Evolutionary conservation across 108 stramenopile species (phyloP).

Genomic region (Chaetoceros tenuissimus): DNA sequence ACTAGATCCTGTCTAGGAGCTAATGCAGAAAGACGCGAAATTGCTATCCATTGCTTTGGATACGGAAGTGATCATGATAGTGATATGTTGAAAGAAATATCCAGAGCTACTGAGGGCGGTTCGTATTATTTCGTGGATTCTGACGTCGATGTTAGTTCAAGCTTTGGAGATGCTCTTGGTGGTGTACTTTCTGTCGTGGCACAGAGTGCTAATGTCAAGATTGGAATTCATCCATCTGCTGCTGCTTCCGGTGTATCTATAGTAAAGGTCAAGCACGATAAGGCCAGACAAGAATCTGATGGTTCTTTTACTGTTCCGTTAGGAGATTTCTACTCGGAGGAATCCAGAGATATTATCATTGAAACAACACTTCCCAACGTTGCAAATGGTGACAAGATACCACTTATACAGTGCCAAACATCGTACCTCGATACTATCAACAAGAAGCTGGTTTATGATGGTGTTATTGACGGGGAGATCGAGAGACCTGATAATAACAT

Average conservation of each 20-base stretch:
- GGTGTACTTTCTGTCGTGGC: conserved; percentile 54
- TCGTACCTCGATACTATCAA: not conserved
- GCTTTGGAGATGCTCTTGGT: conserved; percentile 65
- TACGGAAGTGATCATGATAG: conserved; percentile 50
- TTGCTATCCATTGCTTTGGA: conserved; percentile 50
- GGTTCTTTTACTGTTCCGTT: conserved; percentile 26
- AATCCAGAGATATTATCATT: conserved; percentile 14
- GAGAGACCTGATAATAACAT: not conserved
- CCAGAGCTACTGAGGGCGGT: conserved; percentile 29
- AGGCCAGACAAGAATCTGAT: conserved; percentile 14
- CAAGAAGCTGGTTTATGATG: not conserved
- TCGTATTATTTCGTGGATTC: conserved; percentile 49
- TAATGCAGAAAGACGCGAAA: conserved; percentile 1
- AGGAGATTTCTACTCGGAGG: conserved; percentile 51
- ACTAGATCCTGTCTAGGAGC: conserved; percentile 22
- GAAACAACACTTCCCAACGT: not conserved
- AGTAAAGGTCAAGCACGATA: conserved; percentile 35
- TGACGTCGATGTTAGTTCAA: conserved; percentile 33
- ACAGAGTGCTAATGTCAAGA: conserved; percentile 33
- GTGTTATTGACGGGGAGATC: not conserved
- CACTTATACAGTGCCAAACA: not conserved
- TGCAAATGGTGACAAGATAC: not conserved
- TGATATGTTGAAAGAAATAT: conserved; percentile 28
- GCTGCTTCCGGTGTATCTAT: conserved; percentile 21
- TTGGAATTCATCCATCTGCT: conserved; percentile 23